Conservation (phyloP, 768 basidiomycete genomes). For the Fistulinella prunicolor region DNA sequence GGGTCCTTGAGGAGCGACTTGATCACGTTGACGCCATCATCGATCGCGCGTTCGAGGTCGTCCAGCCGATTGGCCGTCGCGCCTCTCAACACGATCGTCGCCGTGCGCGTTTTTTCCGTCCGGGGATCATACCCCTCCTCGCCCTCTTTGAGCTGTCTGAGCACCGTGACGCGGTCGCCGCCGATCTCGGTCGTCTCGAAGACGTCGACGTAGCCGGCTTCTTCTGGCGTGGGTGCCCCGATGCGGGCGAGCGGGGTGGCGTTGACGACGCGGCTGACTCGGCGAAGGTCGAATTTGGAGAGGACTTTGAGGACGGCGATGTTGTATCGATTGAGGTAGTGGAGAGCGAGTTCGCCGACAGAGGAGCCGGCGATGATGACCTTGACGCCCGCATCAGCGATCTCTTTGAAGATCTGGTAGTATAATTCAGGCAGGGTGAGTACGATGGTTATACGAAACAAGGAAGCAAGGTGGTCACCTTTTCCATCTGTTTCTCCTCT, state of each 20-base stretch:
- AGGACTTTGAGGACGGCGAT: constrained; percentile 96
- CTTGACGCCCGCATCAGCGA: constrained; percentile 92
- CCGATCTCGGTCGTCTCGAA: constrained; percentile 97
- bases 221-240: constrained; percentile 94
- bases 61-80: constrained; percentile 94
- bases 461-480: constrained; percentile 38
- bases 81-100: constrained; percentile 93
- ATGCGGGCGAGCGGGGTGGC: constrained; percentile 95
- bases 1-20: constrained; percentile 89
- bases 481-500: constrained; percentile 96
- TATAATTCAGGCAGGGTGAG: constrained; percentile 3
- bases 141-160: constrained; percentile 73
- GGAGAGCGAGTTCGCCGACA: constrained; percentile 93
- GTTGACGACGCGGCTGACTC: constrained; percentile 91
- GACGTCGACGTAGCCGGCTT: constrained; percentile 90
- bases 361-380: constrained; percentile 91
- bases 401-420: constrained; percentile 88
- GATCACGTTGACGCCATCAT: constrained; percentile 96
- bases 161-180: constrained; percentile 95
- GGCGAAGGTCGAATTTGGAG: constrained; percentile 95
- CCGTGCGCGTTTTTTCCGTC: constrained; percentile 78
- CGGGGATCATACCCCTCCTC: constrained; percentile 58
- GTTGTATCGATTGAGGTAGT: constrained; percentile 91
- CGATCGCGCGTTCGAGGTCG: constrained; percentile 93
- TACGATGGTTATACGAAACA: not conserved